Conservation (phyloP, 2,329 filamentous ascomycete species). For the Arthrobotrys sphaeroides region DNA sequence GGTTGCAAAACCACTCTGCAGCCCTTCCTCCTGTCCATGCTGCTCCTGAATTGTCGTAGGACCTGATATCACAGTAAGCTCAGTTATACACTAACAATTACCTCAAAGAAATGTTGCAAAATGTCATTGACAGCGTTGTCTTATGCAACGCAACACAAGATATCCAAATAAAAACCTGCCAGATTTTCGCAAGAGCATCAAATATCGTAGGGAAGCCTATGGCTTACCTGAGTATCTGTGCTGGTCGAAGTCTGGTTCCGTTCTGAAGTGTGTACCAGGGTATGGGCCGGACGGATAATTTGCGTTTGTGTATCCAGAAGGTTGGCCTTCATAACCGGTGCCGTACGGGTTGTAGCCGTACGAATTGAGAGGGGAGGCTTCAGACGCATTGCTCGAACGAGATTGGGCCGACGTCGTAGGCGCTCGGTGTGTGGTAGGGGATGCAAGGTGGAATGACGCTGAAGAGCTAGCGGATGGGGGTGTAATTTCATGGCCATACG, state of each 20-base stretch:
- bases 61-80: constrained; percentile 54
- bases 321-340: constrained; percentile 32
- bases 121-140: constrained; percentile 36
- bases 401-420: constrained; percentile 13
- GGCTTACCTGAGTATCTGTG: constrained; percentile 53
- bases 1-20: background rate
- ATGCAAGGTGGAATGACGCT: constrained; percentile 36
- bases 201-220: constrained; percentile 54
- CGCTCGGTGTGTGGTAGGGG: constrained; percentile 29
- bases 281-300: constrained; percentile 35
- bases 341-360: constrained; percentile 48
- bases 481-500: constrained; percentile 33
- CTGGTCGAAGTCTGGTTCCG: constrained; percentile 44
- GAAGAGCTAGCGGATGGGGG: constrained; percentile 44
- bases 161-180: constrained; percentile 50
- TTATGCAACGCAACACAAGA: constrained; percentile 54
- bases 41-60: constrained; percentile 57
- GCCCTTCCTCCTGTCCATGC: constrained; percentile 23
- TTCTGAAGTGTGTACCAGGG: constrained; percentile 28
- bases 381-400: constrained; percentile 33
- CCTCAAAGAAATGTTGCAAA: constrained; percentile 44
- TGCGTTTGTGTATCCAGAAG: constrained; percentile 33
- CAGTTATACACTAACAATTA: constrained; percentile 51
- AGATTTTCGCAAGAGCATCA: constrained; percentile 51
- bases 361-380: constrained; percentile 29